Base-by-base conservation (phyloP, 2,329 filamentous ascomycete genomes). In the Clathrospora elynae region DNA sequence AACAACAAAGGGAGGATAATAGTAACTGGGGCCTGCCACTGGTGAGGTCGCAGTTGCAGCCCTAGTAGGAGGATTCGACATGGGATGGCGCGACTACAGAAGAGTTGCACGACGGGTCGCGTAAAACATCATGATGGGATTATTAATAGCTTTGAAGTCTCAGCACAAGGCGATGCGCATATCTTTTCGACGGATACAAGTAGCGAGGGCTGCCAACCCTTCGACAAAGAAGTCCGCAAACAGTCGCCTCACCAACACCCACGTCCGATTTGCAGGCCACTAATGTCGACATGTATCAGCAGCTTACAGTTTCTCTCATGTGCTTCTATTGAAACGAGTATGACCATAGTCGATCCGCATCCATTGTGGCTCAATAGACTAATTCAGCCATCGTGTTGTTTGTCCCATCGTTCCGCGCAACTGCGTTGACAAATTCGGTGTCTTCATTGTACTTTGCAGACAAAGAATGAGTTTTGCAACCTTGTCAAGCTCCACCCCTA, bases 91-190 rank as follows among this genome's bases (percentile, higher is more conserved):
- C 35, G 30, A 38, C 44, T 36, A 6, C 23, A 20, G 13, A 31
- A 31, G 13, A 48, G 44, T 42, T 32, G 43, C 40, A 44, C 13
- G 40, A 40, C 28, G 35, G 34, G n/a, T 31, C 28, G 23, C 10
- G 14, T 17, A 30, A 8, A 16, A 35, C 20, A 14, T 9, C 11
- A 14, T 11, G 17, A 11, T n/a, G 19, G 20, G 2, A 4, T 36
- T 8, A 3, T 24, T 24, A 7, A 3, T 13, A 13, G n/a, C n/a
- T n/a, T n/a, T n/a, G n/a, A n/a, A 11, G 13, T 28, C 13, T 11
- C 14, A n/a, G 3, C 10, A 10, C 20, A 10, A 6, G 6, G 10
- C 20, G 10, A 23, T 23, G 20, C 20, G 20, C 20, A 23, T 23
- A 10, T 23, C 20, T 10, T 23, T 10, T 23, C 20, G 20, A 23